Base-by-base conservation (phyloP, 2,329 filamentous ascomycete species). In the Nemania bipapillata region DNA sequence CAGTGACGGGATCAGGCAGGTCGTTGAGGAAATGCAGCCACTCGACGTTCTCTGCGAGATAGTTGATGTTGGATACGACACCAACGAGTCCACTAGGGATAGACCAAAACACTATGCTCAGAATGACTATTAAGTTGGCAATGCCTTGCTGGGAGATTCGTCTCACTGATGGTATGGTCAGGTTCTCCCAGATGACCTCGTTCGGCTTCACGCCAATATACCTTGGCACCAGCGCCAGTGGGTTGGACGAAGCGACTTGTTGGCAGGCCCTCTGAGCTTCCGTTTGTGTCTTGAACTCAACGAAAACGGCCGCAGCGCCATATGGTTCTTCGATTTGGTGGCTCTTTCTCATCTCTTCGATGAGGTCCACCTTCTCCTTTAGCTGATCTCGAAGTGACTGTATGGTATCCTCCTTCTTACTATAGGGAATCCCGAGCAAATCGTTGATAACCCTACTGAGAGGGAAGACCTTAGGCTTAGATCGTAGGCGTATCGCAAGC, bases 221-320 rank as follows among this genome's bases (percentile, higher is more conserved):
- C 42, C 76, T 74, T 3, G 77, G 76, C 54, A 40, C 68, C 9
- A 78, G 69, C 24, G 75, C 72, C 26, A 76, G 57, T 7, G 71
- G 35, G 32, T 75, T 71, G 28, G 75, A 71, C 45, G 74, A 74
- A 4, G 66, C 63, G 32, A 76, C 70, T 56, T 79, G 70, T 80
- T 97, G 94, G 80, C 87, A 97, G 26, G 95, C 94, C 65, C 86
- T 84, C 79, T 99, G 95, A 8, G 96, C 96, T 68, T 93, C 92
- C 26, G 90, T 87, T 77, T 97, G 92, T 3, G 87, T 89, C 71
- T 88, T 86, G 77, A 97, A 99, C 77, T 98, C 94, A 71, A 99
- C 92, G 75, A 99, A 98, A n/a, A 96, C 91, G 2, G 94, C 90
- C 91, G 83, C 72, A 86, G 86, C 61, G 15, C 74, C 74, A 32